These are phyloP conservation scores for Nakazawaea molendinolei DNA, from an alignment of 805 yeast genomes.

Conservation along the genomic window DNA sequence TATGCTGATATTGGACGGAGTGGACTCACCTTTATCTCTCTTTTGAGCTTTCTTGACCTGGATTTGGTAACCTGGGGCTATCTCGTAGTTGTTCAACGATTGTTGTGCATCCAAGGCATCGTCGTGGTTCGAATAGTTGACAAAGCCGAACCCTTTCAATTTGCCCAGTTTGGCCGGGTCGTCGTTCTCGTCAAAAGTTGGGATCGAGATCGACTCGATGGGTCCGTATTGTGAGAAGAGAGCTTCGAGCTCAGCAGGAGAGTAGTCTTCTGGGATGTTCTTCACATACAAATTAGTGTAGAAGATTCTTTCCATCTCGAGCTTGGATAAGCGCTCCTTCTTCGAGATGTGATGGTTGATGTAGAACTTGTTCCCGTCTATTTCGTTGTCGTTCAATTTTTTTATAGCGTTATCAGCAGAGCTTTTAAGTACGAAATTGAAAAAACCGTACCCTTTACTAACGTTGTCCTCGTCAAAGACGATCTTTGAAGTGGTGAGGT, in stretches of 20 bases:
- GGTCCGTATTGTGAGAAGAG: constrained; percentile 40
- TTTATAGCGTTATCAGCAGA: constrained; percentile 61
- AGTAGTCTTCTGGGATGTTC: constrained; percentile 34
- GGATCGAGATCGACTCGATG: constrained; percentile 48
- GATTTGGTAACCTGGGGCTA: constrained; percentile 23
- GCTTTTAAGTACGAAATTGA: constrained; percentile 49
- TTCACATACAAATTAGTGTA: constrained; percentile 50
- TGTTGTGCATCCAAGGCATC: constrained; percentile 44
- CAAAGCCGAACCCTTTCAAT: constrained; percentile 45
- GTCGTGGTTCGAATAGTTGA: constrained; percentile 41
- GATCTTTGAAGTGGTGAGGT: constrained; percentile 38
- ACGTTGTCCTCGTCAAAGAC: constrained; percentile 38
- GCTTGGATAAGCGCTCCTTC: constrained; percentile 47
- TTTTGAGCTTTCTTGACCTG: constrained; percentile 42
- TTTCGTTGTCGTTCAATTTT: constrained; percentile 20
- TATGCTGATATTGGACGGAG: not conserved
- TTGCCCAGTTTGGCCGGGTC: too few relatives aligned
- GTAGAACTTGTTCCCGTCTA: constrained; percentile 32
- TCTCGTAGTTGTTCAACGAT: constrained; percentile 36
- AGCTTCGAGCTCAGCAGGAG: constrained; percentile 31
- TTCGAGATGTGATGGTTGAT: constrained; percentile 62
- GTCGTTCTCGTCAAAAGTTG: constrained; percentile 32
- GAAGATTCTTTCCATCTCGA: constrained; percentile 38
- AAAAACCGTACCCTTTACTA: constrained; percentile 57
- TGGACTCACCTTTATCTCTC: constrained; percentile 23